Evolutionary conservation across 1,139 yeast species (phyloP).

Genomic region (Diutina mesorugosa): DNA sequence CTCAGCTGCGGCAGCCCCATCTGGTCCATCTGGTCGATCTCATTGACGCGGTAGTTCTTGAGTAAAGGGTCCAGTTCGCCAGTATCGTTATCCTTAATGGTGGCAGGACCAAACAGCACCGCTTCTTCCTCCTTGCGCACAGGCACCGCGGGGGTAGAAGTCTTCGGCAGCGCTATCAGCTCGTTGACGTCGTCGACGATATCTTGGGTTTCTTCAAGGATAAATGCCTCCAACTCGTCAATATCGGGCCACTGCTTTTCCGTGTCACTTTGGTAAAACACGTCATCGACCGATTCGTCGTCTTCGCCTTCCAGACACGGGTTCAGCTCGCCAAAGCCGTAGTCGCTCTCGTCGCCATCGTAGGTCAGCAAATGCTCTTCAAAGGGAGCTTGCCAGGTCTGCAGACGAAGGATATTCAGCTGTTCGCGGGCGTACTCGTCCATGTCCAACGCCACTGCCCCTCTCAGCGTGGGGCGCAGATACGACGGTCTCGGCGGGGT

Average conservation of each 20-base stretch:
- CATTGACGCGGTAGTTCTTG: constrained; percentile 41
- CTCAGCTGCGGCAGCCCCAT: constrained; percentile 22
- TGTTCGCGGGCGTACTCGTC: neutral
- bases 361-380: neutral
- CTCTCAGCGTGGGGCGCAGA: neutral
- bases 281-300: constrained; percentile 74
- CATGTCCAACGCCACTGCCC: constrained; percentile 1
- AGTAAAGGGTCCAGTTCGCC: constrained; percentile 12
- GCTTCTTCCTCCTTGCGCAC: constrained; percentile 6
- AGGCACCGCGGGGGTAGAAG: constrained; percentile 5
- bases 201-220: constrained; percentile 8
- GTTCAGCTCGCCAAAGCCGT: constrained; percentile 39
- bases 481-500: neutral
- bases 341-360: neutral
- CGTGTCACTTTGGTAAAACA: constrained; percentile 14
- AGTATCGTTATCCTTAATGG: neutral
- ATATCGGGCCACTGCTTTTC: constrained; percentile 5
- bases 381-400: neutral
- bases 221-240: constrained; percentile 7
- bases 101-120: constrained; percentile 1
- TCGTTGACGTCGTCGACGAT: constrained; percentile 7
- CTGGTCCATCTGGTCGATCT: constrained; percentile 45
- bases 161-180: constrained; percentile 2
- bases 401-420: constrained; percentile 11
- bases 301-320: constrained; percentile 66